These are phyloP conservation scores for Globisporangium recalcitrans DNA, from an alignment of 352 stramenopile genomes.

Conservation along the genomic window DNA sequence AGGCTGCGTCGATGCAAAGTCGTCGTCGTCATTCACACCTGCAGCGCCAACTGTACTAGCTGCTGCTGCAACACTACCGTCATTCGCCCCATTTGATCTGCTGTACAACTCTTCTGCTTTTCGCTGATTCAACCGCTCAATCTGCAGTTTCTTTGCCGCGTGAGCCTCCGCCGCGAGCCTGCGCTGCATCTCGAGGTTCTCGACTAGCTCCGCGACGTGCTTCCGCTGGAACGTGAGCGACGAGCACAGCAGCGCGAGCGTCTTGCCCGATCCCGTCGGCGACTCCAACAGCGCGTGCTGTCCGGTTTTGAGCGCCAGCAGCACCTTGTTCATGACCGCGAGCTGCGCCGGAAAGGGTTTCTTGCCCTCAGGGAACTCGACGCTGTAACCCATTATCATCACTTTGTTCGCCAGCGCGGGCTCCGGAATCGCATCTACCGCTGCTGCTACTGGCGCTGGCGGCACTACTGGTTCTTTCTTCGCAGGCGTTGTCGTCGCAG, in stretches of 20 bases:
- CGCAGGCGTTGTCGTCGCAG: background rate
- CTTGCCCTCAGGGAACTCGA: conserved; percentile 77
- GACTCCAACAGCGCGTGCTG: conserved; percentile 85
- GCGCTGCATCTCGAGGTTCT: conserved; percentile 21
- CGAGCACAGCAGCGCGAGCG: conserved; percentile 77
- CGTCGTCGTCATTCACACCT: conserved; percentile 25
- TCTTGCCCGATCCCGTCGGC: conserved; percentile 82
- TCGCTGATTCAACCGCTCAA: conserved; percentile 11
- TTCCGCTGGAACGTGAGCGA: conserved; percentile 75
- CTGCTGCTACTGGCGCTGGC: too few relatives aligned
- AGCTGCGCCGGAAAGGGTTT: conserved; percentile 80
- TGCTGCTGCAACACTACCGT: background rate
- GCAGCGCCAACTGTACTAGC: background rate
- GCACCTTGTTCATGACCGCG: conserved; percentile 84
- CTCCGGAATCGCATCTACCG: background rate
- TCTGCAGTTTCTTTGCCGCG: conserved; percentile 5
- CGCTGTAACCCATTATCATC: conserved; percentile 84
- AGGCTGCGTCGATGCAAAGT: conserved; percentile 36
- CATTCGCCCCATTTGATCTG: background rate
- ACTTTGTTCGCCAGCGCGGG: conserved; percentile 19
- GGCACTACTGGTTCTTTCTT: background rate
- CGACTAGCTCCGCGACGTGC: conserved; percentile 35
- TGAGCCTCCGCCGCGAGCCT: conserved; percentile 7
- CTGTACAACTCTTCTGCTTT: conserved; percentile 5
- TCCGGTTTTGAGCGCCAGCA: conserved; percentile 68